Evolutionary conservation across 164 flowering plant genomes (phyloP), one percentile per base, ranked within the genome.

Genomic region (Chimonanthus salicifolius): DNA sequence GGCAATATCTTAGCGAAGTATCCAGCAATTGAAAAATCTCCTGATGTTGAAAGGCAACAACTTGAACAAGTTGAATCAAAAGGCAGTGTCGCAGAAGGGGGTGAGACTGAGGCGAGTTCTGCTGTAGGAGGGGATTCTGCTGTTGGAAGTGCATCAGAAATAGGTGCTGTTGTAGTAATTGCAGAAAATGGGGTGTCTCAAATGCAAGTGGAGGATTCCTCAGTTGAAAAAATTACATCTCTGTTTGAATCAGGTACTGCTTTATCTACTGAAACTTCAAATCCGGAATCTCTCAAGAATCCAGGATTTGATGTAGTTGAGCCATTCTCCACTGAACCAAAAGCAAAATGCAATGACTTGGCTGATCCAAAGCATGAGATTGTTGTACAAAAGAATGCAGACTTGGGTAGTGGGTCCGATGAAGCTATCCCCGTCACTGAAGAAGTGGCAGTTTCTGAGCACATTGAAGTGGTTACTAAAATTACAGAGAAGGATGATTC

Each of bases 391-490:
- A 16, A 71, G 33, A 33, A 18, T 49, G 70, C 47, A 62, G 65
- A 4, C 43, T 47, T 71, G 60, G 64, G 13, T 45, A 43, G 68
- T 71, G 77, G 72, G 4, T 48, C 74, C 6, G 21, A 51, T 21
- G 62, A 58, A 70, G 33, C 21, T 8, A 51, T 20, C 18, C 46
- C 47, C 5, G 46, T 45, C 58, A 74, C 49, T 65, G 80, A 71
- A 54, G 82, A 74, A 74, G 66, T 49, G 3, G 58, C 9, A 74
- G 74, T 51, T 21, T 67, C 50, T 16, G 73, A 78, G 64, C 7
- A 67, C 45, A 69, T 60, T 71, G 72, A 67, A 71, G 76, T 54
- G 72, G 65, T 69, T 70, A n/a, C 50, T 54, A 48, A 71, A 58
- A 67, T 72, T 73, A 71, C 49, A 20, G 49, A 76, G 68, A 49